These are phyloP conservation scores for Jaltomata sinuosa DNA, from an alignment of 257 asterid species.

Conservation along the genomic window DNA sequence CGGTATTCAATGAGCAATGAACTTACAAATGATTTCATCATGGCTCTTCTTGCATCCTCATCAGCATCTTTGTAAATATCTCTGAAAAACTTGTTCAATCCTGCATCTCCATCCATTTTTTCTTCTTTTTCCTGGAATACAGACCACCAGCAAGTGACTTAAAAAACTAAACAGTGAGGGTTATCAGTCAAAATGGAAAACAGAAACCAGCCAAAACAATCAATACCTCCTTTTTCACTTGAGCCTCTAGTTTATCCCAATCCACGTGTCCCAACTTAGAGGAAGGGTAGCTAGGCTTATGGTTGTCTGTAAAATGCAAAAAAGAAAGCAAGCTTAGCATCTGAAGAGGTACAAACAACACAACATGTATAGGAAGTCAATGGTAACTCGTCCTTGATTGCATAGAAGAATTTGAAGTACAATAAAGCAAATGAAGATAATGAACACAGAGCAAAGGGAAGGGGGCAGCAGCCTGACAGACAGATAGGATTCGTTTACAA, in stretches of 20 bases:
- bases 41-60: constrained; percentile 90
- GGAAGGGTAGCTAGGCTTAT: constrained; percentile 70
- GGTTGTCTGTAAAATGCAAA: constrained; percentile 31
- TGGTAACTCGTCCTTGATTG: background rate
- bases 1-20: background rate
- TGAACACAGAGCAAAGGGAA: background rate
- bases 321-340: background rate
- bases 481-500: background rate
- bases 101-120: constrained; percentile 95
- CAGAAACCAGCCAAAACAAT: background rate
- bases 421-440: background rate
- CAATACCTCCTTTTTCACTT: constrained; percentile 73
- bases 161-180: background rate
- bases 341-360: background rate
- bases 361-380: background rate
- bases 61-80: constrained; percentile 80
- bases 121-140: constrained; percentile 76
- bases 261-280: constrained; percentile 55
- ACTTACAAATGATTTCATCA: constrained; percentile 95
- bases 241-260: constrained; percentile 95
- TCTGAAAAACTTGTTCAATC: constrained; percentile 78
- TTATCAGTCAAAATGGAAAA: background rate
- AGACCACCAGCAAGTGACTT: background rate
- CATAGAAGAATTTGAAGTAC: background rate
- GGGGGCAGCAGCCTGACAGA: background rate